Conservation (phyloP, 1,284 basidiomycete genomes). For the Taiwanofungus camphoratus region DNA sequence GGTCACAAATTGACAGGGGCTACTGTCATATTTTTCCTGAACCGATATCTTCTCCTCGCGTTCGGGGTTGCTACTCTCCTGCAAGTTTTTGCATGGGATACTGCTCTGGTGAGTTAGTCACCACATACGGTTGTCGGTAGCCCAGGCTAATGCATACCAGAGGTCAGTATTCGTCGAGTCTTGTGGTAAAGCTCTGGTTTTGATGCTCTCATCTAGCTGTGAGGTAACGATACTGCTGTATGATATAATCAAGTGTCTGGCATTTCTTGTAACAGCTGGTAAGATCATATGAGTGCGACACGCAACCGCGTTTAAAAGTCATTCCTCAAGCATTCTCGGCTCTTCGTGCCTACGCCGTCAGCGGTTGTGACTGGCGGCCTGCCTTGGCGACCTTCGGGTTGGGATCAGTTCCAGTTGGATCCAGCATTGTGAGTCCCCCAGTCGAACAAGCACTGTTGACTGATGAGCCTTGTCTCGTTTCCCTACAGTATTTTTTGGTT, state of each 20-base stretch:
- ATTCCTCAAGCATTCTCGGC: slow-evolving; percentile 11
- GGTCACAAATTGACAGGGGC: slow-evolving; percentile 8
- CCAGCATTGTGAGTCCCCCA: slow-evolving; percentile 9
- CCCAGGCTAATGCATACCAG: neutral
- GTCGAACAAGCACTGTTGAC: neutral
- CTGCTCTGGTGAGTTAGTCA: neutral
- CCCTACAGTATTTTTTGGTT: slow-evolving; percentile 3
- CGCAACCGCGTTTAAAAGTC: neutral
- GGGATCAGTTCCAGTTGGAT: slow-evolving; percentile 5
- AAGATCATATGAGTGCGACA: neutral
- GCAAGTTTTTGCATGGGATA: slow-evolving; percentile 5
- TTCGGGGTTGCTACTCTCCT: slow-evolving; percentile 7
- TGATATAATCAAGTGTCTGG: slow-evolving; percentile 9
- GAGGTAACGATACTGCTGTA: slow-evolving; percentile 6
- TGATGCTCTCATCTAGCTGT: neutral
- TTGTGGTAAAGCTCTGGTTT: neutral
- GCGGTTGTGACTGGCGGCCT: slow-evolving; percentile 3
- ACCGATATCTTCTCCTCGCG: slow-evolving; percentile 12
- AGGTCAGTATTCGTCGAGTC: slow-evolving; percentile 1
- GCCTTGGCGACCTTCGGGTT: slow-evolving; percentile 3
- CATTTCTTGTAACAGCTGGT: slow-evolving; percentile 11
- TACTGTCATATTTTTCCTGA: slow-evolving; percentile 13
- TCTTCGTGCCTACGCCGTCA: too few relatives aligned
- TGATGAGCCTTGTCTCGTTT: neutral
- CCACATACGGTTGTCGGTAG: neutral